A percentile compares a stretch with the other conserved stretches of the same genome.
phyloP scores from a whole-genome alignment of 805 yeast genomes.

The Wilhelminamyces savonicus region DNA sequence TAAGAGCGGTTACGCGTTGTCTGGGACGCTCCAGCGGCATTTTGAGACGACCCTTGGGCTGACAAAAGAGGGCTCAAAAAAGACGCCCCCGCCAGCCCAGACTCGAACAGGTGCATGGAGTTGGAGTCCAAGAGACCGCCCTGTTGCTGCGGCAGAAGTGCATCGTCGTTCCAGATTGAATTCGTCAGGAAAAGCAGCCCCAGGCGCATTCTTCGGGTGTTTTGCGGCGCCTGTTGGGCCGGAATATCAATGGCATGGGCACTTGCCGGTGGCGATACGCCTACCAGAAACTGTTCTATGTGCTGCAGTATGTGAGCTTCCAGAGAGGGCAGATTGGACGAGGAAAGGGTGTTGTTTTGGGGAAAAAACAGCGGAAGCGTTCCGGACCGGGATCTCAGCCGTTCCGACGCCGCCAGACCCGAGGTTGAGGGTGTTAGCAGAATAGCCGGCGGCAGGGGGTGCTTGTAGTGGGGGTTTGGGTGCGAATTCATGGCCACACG shows the following conservation, averaged over 20 bases:
- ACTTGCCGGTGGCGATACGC: slow-evolving; percentile 7
- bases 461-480: slow-evolving; percentile 1
- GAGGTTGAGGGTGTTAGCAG: slow-evolving; percentile 22
- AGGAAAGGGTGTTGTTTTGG: slow-evolving; percentile 5
- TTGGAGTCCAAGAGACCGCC: no score
- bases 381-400: slow-evolving; percentile 65
- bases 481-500: no score
- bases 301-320: slow-evolving; percentile 4
- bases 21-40: no score
- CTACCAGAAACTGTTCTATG: slow-evolving; percentile 14
- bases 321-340: slow-evolving; percentile 2
- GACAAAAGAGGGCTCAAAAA: slow-evolving; percentile 10
- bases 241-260: slow-evolving; percentile 14
- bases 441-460: slow-evolving; percentile 26
- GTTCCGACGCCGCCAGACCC: slow-evolving; percentile 18
- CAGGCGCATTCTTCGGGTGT: slow-evolving; percentile 43
- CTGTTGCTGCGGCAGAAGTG: slow-evolving; percentile 10
- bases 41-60: slow-evolving; percentile 6
- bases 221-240: slow-evolving; percentile 4
- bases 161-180: slow-evolving; percentile 57
- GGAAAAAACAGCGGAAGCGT: slow-evolving; percentile 64
- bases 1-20: slow-evolving; percentile 38
- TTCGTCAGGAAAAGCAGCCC: slow-evolving; percentile 45
- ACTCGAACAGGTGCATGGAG: no score
- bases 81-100: not conserved